Conservation (phyloP, 768 basidiomycete genomes). For the Tephrocybe sp. region DNA sequence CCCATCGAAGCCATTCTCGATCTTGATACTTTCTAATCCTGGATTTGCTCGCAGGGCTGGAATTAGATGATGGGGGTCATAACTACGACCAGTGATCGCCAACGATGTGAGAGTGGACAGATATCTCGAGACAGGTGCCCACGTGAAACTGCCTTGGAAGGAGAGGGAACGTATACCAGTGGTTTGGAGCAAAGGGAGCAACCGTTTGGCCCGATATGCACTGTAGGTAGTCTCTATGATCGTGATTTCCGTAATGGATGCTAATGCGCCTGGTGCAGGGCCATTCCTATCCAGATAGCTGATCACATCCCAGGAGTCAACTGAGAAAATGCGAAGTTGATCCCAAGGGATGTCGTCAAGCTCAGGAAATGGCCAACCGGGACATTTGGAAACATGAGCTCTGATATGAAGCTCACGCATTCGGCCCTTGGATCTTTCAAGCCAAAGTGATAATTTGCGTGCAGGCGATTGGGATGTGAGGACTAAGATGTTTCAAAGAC, state of each 20-base stretch:
- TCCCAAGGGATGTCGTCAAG: conserved; percentile 42
- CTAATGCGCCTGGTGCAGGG: conserved; percentile 25
- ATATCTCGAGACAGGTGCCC: conserved; percentile 18
- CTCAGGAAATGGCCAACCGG: conserved; percentile 29
- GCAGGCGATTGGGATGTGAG: conserved; percentile 47
- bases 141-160: conserved; percentile 16
- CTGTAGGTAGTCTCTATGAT: conserved; percentile 15
- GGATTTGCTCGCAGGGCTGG: conserved; percentile 23
- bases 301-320: conserved; percentile 36
- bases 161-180: conserved; percentile 9
- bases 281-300: conserved; percentile 32
- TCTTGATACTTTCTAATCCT: conserved; percentile 26
- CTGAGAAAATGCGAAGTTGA: conserved; percentile 34
- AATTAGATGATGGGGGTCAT: conserved; percentile 14
- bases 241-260: conserved; percentile 37
- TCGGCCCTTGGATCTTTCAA: conserved; percentile 49
- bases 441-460: conserved; percentile 59
- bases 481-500: conserved; percentile 61
- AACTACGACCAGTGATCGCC: conserved; percentile 8
- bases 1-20: conserved; percentile 16
- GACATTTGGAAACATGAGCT: conserved; percentile 17
- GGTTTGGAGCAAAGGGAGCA: conserved; percentile 11
- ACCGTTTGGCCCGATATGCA: not conserved
- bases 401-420: conserved; percentile 41
- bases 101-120: conserved; percentile 22